phyloP scores from a whole-genome alignment of 495 filamentous ascomycete species.

The Penicillium longicatenatum region DNA sequence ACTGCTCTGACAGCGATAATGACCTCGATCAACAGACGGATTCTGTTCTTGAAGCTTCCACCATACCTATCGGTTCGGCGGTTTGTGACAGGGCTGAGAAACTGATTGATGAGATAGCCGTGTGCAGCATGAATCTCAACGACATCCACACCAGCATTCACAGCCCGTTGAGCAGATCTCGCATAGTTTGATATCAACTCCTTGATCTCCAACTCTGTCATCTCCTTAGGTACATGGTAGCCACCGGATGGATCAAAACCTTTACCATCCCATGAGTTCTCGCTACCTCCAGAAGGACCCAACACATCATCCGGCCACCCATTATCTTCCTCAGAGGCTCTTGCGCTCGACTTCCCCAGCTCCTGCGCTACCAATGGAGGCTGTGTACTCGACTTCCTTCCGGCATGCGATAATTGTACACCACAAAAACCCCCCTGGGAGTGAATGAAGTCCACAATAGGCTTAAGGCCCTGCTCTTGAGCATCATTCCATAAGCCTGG shows the following conservation, averaged over 20 bases:
- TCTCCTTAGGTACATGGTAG: constrained; percentile 51
- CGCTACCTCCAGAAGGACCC: constrained; percentile 44
- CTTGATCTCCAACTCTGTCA: constrained; percentile 59
- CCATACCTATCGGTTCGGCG: constrained; percentile 65
- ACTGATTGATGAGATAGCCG: constrained; percentile 67
- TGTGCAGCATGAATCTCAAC: constrained; percentile 61
- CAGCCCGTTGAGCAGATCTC: constrained; percentile 53
- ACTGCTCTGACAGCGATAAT: constrained; percentile 54
- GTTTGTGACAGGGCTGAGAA: constrained; percentile 64
- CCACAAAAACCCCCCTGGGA: constrained; percentile 68
- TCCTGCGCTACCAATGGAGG: constrained; percentile 62
- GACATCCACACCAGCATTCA: constrained; percentile 60
- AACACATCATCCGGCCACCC: constrained; percentile 65
- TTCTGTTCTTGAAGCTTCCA: constrained; percentile 64
- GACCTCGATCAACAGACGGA: constrained; percentile 60
- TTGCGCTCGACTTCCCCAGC: constrained; percentile 20
- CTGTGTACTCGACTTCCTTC: constrained; percentile 70
- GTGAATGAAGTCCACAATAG: constrained; percentile 71
- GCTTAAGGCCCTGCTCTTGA: constrained; percentile 62
- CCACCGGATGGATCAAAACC: constrained; percentile 53
- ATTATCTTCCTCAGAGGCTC: constrained; percentile 53
- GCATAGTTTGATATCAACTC: constrained; percentile 57
- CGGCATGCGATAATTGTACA: constrained; percentile 76
- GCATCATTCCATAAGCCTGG: constrained; percentile 72
- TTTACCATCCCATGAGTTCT: constrained; percentile 49